phyloP scores from a whole-genome alignment of 2,329 filamentous ascomycete species.

The Byssothecium circinans region DNA sequence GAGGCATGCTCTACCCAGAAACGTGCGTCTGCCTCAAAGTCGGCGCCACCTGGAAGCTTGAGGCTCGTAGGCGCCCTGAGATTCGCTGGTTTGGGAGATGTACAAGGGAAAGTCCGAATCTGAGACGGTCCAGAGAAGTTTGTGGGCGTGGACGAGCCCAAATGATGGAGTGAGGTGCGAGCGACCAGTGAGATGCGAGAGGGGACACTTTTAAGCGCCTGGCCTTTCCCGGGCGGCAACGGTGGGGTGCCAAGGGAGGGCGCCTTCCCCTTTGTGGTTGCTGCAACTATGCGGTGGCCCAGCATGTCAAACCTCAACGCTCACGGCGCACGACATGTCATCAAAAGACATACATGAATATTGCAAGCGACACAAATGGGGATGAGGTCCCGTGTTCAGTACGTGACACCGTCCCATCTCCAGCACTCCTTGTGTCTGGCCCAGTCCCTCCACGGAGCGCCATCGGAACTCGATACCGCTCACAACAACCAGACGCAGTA shows the following conservation, averaged over 20 bases:
- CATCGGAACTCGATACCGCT: too few species aligned
- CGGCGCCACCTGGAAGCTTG: slow-evolving; percentile 37
- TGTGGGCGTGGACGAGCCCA: slow-evolving; percentile 30
- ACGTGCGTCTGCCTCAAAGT: slow-evolving; percentile 27
- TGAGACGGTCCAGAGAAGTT: slow-evolving; percentile 40
- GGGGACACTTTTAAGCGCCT: slow-evolving; percentile 25
- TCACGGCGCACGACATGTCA: not conserved
- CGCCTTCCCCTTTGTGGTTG: slow-evolving; percentile 1
- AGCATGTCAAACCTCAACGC: not conserved
- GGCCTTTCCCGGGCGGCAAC: slow-evolving; percentile 23
- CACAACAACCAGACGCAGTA: too few species aligned
- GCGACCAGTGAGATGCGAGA: slow-evolving; percentile 31
- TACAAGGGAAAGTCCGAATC: slow-evolving; percentile 36
- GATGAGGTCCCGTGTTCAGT: too few species aligned
- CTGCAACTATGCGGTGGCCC: not conserved
- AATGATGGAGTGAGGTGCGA: slow-evolving; percentile 20
- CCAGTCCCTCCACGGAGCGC: too few species aligned
- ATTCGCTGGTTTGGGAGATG: slow-evolving; percentile 40
- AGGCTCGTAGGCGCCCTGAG: slow-evolving; percentile 40
- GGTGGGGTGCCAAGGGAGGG: slow-evolving; percentile 14
- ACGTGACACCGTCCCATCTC: too few species aligned
- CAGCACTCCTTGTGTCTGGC: too few species aligned
- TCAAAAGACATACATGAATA: too few species aligned
- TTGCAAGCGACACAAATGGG: too few species aligned
- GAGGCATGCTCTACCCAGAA: slow-evolving; percentile 22